These are phyloP conservation scores for Exophiala sp. DNA, from an alignment of 2,329 filamentous ascomycete genomes.

Conservation along the genomic window DNA sequence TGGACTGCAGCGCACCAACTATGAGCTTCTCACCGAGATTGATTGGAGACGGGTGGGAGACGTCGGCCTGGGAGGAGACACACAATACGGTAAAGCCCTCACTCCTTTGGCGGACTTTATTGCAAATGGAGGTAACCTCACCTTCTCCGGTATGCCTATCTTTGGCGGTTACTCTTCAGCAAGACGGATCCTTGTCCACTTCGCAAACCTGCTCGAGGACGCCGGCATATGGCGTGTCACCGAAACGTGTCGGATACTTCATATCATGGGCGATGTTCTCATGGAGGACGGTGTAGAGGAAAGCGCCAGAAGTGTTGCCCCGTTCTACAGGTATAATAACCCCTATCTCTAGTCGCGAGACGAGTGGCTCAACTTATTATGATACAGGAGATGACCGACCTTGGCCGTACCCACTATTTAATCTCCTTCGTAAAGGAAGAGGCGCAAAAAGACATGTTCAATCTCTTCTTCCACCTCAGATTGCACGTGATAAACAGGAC, in stretches of 20 bases:
- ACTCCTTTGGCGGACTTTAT: neutral
- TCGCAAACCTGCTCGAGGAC: neutral
- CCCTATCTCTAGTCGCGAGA: neutral
- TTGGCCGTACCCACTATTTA: too few relatives aligned
- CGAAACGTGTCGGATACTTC: neutral
- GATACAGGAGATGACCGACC: too few relatives aligned
- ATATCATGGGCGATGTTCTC: slow-evolving; percentile 1
- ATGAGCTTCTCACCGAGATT: neutral
- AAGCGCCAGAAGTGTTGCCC: neutral
- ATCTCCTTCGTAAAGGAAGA: too few relatives aligned
- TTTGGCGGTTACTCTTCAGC: neutral
- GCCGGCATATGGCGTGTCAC: neutral
- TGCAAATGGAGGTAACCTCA: neutral
- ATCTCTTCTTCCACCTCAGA: too few relatives aligned
- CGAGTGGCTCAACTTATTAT: too few relatives aligned
- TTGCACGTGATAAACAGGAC: too few relatives aligned
- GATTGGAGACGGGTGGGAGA: neutral
- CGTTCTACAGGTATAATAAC: neutral
- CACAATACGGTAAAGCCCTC: neutral
- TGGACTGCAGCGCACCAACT: neutral
- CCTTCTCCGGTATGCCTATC: neutral
- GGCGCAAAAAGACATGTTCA: too few relatives aligned
- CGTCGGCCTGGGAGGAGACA: neutral
- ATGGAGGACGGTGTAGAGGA: slow-evolving; percentile 1
- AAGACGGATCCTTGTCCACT: neutral